A percentile compares a stretch with the other conserved stretches of the same genome.
Evolutionary conservation across 176 grass and related monocot species (phyloP).

Genomic region (Avena atlantica): DNA sequence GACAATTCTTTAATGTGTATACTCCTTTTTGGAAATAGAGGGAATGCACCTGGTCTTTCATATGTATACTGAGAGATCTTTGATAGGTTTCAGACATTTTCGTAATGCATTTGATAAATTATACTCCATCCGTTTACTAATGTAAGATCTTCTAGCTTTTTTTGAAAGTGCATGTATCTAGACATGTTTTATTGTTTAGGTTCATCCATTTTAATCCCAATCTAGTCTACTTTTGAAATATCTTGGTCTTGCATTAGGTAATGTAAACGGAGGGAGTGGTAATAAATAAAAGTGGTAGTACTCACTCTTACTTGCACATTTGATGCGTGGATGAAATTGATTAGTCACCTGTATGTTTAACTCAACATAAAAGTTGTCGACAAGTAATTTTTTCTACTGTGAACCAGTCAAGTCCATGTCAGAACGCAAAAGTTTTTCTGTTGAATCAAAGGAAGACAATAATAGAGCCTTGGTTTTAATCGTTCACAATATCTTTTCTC

Average conservation of each 20-base stretch:
- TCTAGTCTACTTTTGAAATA: neutral
- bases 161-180: no score
- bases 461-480: no score
- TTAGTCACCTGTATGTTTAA: neutral
- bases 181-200: no score
- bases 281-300: no score
- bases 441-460: neutral
- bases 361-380: neutral
- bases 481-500: no score
- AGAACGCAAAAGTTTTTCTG: neutral
- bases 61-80: neutral
- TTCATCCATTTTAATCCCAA: no score
- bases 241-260: neutral
- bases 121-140: neutral
- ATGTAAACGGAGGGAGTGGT: no score
- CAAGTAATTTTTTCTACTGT: neutral
- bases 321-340: neutral
- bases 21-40: neutral
- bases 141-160: no score
- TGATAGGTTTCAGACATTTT: neutral
- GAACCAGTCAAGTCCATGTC: neutral
- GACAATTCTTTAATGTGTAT: slow-evolving; percentile 34
- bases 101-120: slow-evolving; percentile 4
- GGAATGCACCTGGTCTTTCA: slow-evolving; percentile 4
- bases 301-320: neutral